Percentiles rank a stretch among this genome's conserved stretches.
These are phyloP conservation scores for Chlorella sp. DNA, from an alignment of 139 green algal genomes.

Conservation along the genomic window DNA sequence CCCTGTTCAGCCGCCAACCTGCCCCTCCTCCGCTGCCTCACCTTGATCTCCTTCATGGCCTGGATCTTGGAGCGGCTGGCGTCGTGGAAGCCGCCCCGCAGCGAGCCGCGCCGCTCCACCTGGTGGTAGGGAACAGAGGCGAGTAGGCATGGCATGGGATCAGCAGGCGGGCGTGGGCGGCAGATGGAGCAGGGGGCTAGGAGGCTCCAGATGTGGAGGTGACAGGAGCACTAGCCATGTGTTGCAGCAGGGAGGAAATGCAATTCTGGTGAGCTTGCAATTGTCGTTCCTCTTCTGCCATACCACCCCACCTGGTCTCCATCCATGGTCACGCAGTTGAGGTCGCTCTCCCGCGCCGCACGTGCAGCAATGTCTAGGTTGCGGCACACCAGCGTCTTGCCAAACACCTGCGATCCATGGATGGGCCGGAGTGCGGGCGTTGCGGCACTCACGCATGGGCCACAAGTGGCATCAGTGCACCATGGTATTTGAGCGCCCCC, in stretches of 20 bases:
- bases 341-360: slow-evolving; percentile 51
- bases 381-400: slow-evolving; percentile 78
- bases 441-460: no score
- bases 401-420: slow-evolving; percentile 82
- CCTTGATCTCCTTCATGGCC: slow-evolving; percentile 48
- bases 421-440: no score
- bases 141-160: not conserved
- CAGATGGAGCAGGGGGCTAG: no score
- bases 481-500: no score
- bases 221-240: no score
- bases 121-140: slow-evolving; percentile 15
- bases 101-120: slow-evolving; percentile 59
- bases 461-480: no score
- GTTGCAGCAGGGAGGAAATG: no score
- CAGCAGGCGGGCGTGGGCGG: no score
- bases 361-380: slow-evolving; percentile 68
- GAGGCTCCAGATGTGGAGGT: no score
- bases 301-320: slow-evolving; percentile 75
- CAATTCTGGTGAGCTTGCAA: no score
- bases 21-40: no score
- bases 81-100: slow-evolving; percentile 88
- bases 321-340: slow-evolving; percentile 94
- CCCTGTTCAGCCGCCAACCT: not conserved
- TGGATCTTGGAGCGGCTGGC: slow-evolving; percentile 57
- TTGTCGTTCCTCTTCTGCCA: no score